Evolutionary conservation across 192 early-diverging fungal genomes (phyloP).

Genomic region (Linnemannia exigua): DNA sequence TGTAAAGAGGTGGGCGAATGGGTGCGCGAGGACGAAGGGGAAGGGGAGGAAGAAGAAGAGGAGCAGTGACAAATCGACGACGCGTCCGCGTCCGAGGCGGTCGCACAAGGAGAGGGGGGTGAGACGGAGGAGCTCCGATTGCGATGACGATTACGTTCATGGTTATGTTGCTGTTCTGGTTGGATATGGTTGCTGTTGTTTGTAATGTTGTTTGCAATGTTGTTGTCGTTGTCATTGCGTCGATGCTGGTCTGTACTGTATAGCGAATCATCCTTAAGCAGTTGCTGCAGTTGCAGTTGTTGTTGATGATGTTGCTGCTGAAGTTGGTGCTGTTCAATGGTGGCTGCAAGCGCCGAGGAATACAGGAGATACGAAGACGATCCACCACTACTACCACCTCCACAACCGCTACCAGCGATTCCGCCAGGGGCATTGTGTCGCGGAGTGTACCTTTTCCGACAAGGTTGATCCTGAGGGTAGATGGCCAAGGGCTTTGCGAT

Average conservation of each 20-base stretch:
- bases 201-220: neutral
- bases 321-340: conserved; percentile 37
- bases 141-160: conserved; percentile 7
- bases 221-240: neutral
- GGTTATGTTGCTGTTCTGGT: neutral
- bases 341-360: conserved; percentile 40
- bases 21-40: neutral
- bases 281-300: conserved; percentile 12
- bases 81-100: conserved; percentile 13
- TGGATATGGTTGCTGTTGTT: neutral
- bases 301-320: conserved; percentile 26
- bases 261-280: conserved; percentile 8
- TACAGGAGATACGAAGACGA: conserved; percentile 31
- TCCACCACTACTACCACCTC: neutral
- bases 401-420: neutral
- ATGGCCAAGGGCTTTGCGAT: conserved; percentile 35
- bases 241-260: conserved; percentile 5
- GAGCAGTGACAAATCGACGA: conserved; percentile 26
- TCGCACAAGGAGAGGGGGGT: conserved; percentile 24
- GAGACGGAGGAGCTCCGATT: conserved; percentile 1
- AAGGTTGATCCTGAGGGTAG: conserved; percentile 48
- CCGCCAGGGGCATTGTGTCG: conserved; percentile 15
- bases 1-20: neutral
- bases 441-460: conserved; percentile 38
- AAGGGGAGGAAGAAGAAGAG: neutral